phyloP scores from a whole-genome alignment of 495 filamentous ascomycete species.

The Podospora tetraspora region DNA sequence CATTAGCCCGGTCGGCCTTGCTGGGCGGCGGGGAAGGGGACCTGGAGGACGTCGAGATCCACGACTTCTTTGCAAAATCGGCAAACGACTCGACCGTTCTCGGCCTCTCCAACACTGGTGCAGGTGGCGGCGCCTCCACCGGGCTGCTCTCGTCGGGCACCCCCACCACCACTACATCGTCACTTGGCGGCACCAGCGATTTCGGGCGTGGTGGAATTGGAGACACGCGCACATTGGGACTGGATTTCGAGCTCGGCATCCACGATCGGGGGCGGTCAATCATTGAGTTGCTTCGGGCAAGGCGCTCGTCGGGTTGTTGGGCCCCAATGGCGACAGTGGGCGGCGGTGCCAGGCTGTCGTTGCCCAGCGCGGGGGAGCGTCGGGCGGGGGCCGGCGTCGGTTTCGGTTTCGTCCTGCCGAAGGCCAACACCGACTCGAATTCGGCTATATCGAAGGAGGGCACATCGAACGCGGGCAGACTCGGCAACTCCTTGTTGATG shows the following conservation, averaged over 20 bases:
- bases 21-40: constrained; percentile 53
- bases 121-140: not conserved
- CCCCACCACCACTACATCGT: constrained; percentile 25
- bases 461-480: constrained; percentile 38
- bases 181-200: constrained; percentile 15
- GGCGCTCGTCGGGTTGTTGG: constrained; percentile 22
- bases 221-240: constrained; percentile 26
- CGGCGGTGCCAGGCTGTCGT: constrained; percentile 10
- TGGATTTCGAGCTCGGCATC: constrained; percentile 40
- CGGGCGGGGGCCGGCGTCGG: not conserved
- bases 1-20: constrained; percentile 18
- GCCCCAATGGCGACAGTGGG: constrained; percentile 12
- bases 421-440: constrained; percentile 35
- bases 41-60: constrained; percentile 58
- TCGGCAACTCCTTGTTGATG: constrained; percentile 32
- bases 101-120: constrained; percentile 26
- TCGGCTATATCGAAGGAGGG: constrained; percentile 42
- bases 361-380: not conserved
- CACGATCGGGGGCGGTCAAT: constrained; percentile 41
- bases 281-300: constrained; percentile 34
- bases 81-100: constrained; percentile 56
- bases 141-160: constrained; percentile 6
- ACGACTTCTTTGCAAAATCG: constrained; percentile 61
- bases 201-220: constrained; percentile 18
- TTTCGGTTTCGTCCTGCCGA: constrained; percentile 16